Percentiles rank a stretch among this genome's conserved stretches.
Conservation (phyloP, 805 yeast genomes). For the Candida loeiensis region DNA sequence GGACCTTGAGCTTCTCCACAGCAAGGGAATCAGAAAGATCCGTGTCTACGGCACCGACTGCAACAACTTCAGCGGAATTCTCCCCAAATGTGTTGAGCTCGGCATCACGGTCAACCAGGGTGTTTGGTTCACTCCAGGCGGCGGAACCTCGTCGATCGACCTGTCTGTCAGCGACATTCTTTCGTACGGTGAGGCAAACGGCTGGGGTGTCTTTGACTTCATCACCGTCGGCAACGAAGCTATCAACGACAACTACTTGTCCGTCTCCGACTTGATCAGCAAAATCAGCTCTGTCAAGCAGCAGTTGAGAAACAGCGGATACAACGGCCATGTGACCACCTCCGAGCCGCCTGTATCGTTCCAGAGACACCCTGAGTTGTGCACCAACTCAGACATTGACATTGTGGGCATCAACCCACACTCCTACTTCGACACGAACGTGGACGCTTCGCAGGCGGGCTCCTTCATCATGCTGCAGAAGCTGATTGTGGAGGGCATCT, state of each 20-base stretch:
- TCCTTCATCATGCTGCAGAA: constrained; percentile 63
- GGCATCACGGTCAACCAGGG: constrained; percentile 84
- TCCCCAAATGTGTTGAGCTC: constrained; percentile 52
- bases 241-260: constrained; percentile 55
- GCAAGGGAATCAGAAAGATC: constrained; percentile 60
- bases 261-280: constrained; percentile 57
- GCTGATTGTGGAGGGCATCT: constrained; percentile 48
- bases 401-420: constrained; percentile 85
- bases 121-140: constrained; percentile 60
- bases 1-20: constrained; percentile 57
- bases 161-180: constrained; percentile 52
- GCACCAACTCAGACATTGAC: constrained; percentile 69
- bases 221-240: constrained; percentile 91
- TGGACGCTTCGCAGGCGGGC: constrained; percentile 69
- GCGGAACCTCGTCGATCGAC: constrained; percentile 54
- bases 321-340: constrained; percentile 71
- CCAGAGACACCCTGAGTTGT: constrained; percentile 59
- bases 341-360: constrained; percentile 86
- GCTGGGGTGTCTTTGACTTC: constrained; percentile 73
- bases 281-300: constrained; percentile 66
- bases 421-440: constrained; percentile 68
- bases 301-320: constrained; percentile 64
- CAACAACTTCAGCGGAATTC: constrained; percentile 58
- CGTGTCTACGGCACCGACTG: constrained; percentile 91
- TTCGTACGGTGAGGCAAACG: constrained; percentile 41